phyloP scores from a whole-genome alignment of 176 grass and related monocot genomes.

The Tuctoria greenei region DNA sequence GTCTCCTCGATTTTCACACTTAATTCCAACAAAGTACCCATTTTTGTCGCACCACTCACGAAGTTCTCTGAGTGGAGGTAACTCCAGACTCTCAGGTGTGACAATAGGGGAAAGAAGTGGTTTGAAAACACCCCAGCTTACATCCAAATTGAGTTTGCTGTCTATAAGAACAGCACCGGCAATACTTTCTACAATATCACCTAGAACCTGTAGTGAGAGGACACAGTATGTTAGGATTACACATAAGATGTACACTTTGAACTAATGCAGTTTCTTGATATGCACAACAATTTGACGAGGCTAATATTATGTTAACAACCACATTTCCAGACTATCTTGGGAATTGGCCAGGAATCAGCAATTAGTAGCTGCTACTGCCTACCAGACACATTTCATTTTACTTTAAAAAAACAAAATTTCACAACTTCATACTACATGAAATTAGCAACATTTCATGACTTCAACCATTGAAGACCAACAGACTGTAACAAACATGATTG shows the following conservation, averaged over 20 bases:
- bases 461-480: not conserved
- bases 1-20: constrained; percentile 54
- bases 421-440: not conserved
- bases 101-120: constrained; percentile 85
- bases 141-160: constrained; percentile 68
- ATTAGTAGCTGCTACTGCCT: not conserved
- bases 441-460: not conserved
- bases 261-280: not conserved
- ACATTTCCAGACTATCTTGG: not conserved
- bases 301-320: not conserved
- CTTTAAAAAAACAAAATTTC: not conserved
- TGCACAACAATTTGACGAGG: not conserved
- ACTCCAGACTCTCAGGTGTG: constrained; percentile 80
- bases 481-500: not conserved
- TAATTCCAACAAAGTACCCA: constrained; percentile 67
- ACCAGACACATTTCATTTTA: not conserved
- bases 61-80: constrained; percentile 75
- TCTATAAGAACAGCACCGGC: constrained; percentile 82
- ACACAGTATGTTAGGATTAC: constrained; percentile 11
- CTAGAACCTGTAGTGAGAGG: constrained; percentile 63
- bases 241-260: not conserved
- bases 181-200: constrained; percentile 96
- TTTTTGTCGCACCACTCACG: constrained; percentile 59
- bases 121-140: constrained; percentile 69
- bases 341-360: not conserved